Conservation (phyloP, 1,139 yeast genomes). For the Kluyveromyces sp. region DNA sequence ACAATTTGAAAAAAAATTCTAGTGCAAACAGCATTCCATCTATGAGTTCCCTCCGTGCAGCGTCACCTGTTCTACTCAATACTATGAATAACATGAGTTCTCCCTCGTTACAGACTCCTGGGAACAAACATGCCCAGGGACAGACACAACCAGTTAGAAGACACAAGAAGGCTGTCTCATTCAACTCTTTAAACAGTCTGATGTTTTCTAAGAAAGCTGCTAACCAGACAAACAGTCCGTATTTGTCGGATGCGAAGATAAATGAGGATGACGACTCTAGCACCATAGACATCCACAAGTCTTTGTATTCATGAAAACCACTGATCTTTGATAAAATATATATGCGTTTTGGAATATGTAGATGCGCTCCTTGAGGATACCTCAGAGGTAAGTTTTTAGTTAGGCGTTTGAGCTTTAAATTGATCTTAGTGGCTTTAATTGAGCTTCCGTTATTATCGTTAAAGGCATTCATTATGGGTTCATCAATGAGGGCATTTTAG, state of each 20-base stretch:
- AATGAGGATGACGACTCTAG: conserved; percentile 25
- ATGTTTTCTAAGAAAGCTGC: conserved; percentile 29
- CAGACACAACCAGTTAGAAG: conserved; percentile 27
- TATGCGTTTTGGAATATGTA: background rate
- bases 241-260: conserved; percentile 26
- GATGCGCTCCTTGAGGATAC: background rate
- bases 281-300: conserved; percentile 24
- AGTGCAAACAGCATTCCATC: conserved; percentile 21
- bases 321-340: background rate
- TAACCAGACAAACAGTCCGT: conserved; percentile 14
- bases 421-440: background rate
- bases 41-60: conserved; percentile 11
- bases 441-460: no score
- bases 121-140: conserved; percentile 7
- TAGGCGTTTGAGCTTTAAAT: background rate
- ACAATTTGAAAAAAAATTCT: conserved; percentile 13
- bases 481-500: background rate
- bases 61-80: conserved; percentile 7
- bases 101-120: conserved; percentile 17
- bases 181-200: conserved; percentile 33
- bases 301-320: conserved; percentile 21
- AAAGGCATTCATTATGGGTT: background rate
- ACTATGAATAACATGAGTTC: conserved; percentile 23
- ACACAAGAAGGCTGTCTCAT: conserved; percentile 32
- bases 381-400: background rate